Evolutionary conservation across 2,329 filamentous ascomycete species (phyloP).

Genomic region (Colletotrichum sp.): DNA sequence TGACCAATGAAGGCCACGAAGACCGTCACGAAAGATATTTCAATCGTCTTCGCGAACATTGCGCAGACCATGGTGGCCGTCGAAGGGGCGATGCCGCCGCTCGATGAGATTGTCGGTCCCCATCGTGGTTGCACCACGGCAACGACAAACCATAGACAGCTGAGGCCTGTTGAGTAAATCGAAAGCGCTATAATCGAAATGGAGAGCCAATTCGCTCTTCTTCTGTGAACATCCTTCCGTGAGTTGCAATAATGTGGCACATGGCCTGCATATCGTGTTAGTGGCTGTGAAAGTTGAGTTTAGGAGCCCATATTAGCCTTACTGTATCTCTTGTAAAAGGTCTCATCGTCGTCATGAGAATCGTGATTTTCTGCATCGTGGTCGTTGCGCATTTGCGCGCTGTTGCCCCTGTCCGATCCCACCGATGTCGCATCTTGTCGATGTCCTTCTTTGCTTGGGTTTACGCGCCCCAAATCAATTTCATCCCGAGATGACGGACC

Average conservation of each 20-base stretch:
- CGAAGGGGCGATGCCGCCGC: slow-evolving; percentile 60
- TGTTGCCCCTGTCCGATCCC: not conserved
- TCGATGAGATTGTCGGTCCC: slow-evolving; percentile 59
- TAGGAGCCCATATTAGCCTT: not conserved
- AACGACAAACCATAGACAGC: slow-evolving; percentile 69
- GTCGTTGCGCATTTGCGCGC: not conserved
- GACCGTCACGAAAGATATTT: slow-evolving; percentile 78
- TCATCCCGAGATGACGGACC: not conserved
- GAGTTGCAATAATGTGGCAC: slow-evolving; percentile 39
- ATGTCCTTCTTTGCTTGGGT: not conserved
- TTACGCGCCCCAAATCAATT: not conserved
- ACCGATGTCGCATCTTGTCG: not conserved
- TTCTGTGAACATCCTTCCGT: slow-evolving; percentile 33
- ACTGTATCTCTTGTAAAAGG: slow-evolving; percentile 37
- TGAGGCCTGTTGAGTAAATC: slow-evolving; percentile 68
- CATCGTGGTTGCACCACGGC: slow-evolving; percentile 69
- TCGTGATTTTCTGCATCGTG: not conserved
- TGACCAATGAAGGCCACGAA: slow-evolving; percentile 80
- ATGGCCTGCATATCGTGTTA: slow-evolving; percentile 18
- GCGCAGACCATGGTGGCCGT: slow-evolving; percentile 73
- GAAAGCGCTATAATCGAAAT: slow-evolving; percentile 53
- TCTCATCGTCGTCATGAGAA: slow-evolving; percentile 27
- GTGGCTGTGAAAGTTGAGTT: not conserved
- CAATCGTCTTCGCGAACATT: slow-evolving; percentile 76
- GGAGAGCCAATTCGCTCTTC: slow-evolving; percentile 52